Evolutionary conservation across 2,329 filamentous ascomycete genomes (phyloP), one percentile per base, ranked within the genome.

Genomic region (Torrubiellomyces zombiae): DNA sequence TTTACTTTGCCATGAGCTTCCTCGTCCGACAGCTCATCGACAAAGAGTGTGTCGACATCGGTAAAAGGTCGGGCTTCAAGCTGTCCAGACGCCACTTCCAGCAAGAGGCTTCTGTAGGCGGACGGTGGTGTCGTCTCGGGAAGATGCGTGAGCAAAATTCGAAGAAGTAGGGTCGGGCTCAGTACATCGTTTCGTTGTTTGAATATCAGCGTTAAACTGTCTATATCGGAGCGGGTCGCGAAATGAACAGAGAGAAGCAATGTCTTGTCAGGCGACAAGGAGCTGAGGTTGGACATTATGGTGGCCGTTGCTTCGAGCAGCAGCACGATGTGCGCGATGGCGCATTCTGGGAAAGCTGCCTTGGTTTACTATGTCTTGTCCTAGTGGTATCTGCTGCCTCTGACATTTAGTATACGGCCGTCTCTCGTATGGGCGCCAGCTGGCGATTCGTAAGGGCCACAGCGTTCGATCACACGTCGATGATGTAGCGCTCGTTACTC

Each of bases 121-220:
- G 50, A 50, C 5, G 80, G 70, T 5, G 65, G 64, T 5, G 70
- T 43, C 21, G 65, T 74, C 47, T 86, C 79, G 14, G 82, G 81
- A 1, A 91, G 60, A 42, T 75, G 80, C 12, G 75, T 80, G 22
- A 91, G 61, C 13, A 91, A 52, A 26, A 89, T 71, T 21, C 75
- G 71, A 29, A 89, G 58, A 14, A 80, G 44, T 9, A 82, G 53
- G n/a, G n/a, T n/a, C n/a, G n/a, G n/a, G n/a, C n/a, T n/a, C n/a
- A n/a, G n/a, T n/a, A n/a, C n/a, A n/a, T n/a, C n/a, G n/a, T n/a
- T n/a, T n/a, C n/a, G n/a, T n/a, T n/a, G n/a, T n/a, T n/a, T n/a
- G n/a, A n/a, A n/a, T n/a, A n/a, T n/a, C n/a, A n/a, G n/a, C n/a
- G 64, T 60, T 31, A 89, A 53, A 34, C 63, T 60, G 37, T 60